Evolutionary conservation across 1,139 yeast species (phyloP).

Genomic region (Arxiozyma heterogenica): DNA sequence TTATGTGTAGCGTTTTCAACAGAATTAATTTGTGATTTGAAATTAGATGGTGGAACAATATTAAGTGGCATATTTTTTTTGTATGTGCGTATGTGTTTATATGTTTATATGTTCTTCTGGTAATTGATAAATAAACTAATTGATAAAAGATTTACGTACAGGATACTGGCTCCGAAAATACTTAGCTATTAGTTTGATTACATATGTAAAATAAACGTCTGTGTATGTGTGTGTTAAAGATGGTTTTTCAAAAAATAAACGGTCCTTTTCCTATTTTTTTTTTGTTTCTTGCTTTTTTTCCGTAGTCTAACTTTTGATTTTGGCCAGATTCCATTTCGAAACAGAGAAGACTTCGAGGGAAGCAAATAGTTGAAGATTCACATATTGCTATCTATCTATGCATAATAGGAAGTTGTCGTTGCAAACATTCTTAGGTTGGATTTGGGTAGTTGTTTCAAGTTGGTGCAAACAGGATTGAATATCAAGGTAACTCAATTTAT

Average conservation of each 20-base stretch:
- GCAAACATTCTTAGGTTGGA: not conserved
- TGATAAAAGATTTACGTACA: not conserved
- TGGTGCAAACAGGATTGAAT: not conserved
- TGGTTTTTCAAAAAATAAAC: no score
- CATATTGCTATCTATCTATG: no score
- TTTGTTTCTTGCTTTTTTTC: not conserved
- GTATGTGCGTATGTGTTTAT: not conserved
- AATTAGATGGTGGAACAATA: slow-evolving; percentile 23
- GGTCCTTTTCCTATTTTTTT: no score
- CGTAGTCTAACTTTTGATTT: not conserved
- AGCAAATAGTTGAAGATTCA: not conserved
- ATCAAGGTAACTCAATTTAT: not conserved
- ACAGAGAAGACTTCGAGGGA: not conserved
- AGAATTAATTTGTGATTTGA: slow-evolving; percentile 22
- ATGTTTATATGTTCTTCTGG: not conserved
- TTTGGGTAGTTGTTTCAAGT: not conserved
- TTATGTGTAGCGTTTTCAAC: slow-evolving; percentile 6
- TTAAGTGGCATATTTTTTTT: slow-evolving; percentile 17
- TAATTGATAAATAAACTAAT: not conserved
- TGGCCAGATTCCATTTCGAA: not conserved
- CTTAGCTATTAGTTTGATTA: no score
- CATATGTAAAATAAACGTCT: no score
- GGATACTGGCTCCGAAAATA: not conserved
- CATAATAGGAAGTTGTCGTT: not conserved
- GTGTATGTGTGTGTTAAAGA: not conserved